These are phyloP conservation scores for Termitomyces sp. DNA, from an alignment of 768 basidiomycete genomes.

Conservation along the genomic window DNA sequence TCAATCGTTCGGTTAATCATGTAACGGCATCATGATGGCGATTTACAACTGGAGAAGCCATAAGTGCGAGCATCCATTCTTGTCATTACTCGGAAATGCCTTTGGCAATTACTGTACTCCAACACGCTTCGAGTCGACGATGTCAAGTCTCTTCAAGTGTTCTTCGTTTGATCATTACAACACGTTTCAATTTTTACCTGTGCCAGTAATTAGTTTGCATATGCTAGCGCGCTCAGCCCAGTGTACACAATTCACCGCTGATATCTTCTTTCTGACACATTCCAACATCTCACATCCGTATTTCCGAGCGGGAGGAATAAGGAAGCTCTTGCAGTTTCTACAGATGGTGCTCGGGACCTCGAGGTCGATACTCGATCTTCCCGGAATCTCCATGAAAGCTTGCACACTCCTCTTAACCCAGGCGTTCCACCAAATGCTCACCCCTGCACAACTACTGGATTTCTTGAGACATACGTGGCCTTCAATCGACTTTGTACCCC, in stretches of 20 bases:
- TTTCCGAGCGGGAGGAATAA: conserved; percentile 23
- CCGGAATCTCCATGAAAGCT: conserved; percentile 21
- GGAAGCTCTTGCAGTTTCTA: conserved; percentile 21
- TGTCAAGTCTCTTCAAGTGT: too few species aligned
- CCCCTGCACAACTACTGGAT: conserved; percentile 5
- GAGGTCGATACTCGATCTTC: conserved; percentile 10
- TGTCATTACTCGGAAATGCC: too few species aligned
- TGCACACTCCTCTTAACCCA: conserved; percentile 29
- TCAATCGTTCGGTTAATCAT: too few species aligned
- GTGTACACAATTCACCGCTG: conserved; percentile 18
- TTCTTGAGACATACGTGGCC: not conserved
- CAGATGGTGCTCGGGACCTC: conserved; percentile 19
- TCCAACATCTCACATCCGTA: conserved; percentile 27
- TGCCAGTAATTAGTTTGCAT: not conserved
- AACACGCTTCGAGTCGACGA: too few species aligned
- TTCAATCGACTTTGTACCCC: not conserved
- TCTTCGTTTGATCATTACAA: too few species aligned
- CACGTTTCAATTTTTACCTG: not conserved
- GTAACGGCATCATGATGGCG: too few species aligned
- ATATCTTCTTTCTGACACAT: conserved; percentile 28
- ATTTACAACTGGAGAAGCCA: too few species aligned
- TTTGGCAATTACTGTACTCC: too few species aligned
- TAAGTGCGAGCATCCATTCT: too few species aligned
- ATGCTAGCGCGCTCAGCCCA: not conserved
- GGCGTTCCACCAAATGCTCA: conserved; percentile 27